These are phyloP conservation scores for Ustulina deusta DNA, from an alignment of 2,329 filamentous ascomycete species.

Conservation along the genomic window DNA sequence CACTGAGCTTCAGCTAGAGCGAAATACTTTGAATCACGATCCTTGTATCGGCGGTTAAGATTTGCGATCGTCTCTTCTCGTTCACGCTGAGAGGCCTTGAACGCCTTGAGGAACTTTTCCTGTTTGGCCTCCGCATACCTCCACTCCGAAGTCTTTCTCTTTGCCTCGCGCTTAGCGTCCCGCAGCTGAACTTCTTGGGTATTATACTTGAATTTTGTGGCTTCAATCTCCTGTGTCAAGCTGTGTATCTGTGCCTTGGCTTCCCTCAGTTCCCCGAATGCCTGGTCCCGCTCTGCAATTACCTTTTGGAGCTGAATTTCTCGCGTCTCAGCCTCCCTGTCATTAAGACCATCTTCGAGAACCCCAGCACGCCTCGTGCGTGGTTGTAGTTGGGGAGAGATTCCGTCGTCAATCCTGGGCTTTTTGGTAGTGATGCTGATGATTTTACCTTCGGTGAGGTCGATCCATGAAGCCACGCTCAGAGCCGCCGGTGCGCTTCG, in stretches of 20 bases:
- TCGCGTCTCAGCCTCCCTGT: neutral
- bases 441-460: conserved; percentile 10
- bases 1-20: conserved; percentile 9
- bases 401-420: neutral
- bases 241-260: neutral
- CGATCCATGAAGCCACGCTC: conserved; percentile 21
- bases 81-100: conserved; percentile 9
- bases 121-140: neutral
- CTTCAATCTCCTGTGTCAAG: conserved; percentile 5
- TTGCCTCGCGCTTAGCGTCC: conserved; percentile 1
- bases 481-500: conserved; percentile 10
- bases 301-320: neutral
- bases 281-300: conserved; percentile 12
- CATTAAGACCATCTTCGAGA: neutral
- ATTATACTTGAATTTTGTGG: neutral
- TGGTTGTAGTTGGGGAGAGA: neutral
- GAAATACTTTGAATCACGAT: conserved; percentile 3
- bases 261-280: neutral
- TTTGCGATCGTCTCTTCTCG: conserved; percentile 3
- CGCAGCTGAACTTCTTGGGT: neutral
- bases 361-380: conserved; percentile 2
- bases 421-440: conserved; percentile 25
- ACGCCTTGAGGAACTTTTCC: conserved; percentile 1
- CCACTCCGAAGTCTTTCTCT: conserved; percentile 3
- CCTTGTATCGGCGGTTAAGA: conserved; percentile 20